Percentiles rank a stretch among this genome's conserved stretches.
Evolutionary conservation across 495 filamentous ascomycete species (phyloP).

Genomic region (Penicillium diatomitis): DNA sequence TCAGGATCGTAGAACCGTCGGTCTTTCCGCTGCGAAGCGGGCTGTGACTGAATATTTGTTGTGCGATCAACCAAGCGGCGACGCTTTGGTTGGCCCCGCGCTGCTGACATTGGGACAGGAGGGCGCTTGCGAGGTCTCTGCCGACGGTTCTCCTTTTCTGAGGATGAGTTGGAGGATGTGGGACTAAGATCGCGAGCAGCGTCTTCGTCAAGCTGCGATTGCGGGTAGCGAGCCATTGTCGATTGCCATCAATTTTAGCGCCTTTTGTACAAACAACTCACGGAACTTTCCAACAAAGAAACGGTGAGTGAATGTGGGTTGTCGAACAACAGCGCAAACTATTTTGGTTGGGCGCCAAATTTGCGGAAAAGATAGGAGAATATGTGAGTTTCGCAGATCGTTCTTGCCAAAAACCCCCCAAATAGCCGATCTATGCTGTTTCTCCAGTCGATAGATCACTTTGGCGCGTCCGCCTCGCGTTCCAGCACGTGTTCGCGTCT

Average conservation of each 20-base stretch:
- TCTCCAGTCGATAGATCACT: no score
- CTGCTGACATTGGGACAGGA: conserved; percentile 20
- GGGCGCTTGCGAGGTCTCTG: conserved; percentile 17
- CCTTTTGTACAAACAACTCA: conserved; percentile 1
- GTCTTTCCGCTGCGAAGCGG: conserved; percentile 16
- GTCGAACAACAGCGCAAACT: neutral
- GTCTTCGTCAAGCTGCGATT: conserved; percentile 15
- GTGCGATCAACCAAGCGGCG: conserved; percentile 31
- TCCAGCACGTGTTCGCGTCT: neutral
- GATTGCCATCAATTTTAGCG: conserved; percentile 2
- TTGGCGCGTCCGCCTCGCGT: conserved; percentile 1
- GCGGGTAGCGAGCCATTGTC: conserved; percentile 24
- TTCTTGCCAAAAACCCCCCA: no score
- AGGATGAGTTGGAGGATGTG: conserved; percentile 33
- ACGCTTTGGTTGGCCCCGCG: conserved; percentile 26
- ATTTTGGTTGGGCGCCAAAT: neutral
- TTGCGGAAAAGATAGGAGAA: neutral
- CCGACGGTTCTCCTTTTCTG: conserved; percentile 53
- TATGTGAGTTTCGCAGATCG: neutral
- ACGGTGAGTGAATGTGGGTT: neutral
- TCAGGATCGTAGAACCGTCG: conserved; percentile 74
- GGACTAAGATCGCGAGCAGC: conserved; percentile 17
- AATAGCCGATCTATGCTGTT: no score
- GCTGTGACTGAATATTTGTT: conserved; percentile 23
- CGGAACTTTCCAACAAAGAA: conserved; percentile 2